Evolutionary conservation across 768 basidiomycete genomes (phyloP).

Genomic region (Gloeophyllum trabeum): DNA sequence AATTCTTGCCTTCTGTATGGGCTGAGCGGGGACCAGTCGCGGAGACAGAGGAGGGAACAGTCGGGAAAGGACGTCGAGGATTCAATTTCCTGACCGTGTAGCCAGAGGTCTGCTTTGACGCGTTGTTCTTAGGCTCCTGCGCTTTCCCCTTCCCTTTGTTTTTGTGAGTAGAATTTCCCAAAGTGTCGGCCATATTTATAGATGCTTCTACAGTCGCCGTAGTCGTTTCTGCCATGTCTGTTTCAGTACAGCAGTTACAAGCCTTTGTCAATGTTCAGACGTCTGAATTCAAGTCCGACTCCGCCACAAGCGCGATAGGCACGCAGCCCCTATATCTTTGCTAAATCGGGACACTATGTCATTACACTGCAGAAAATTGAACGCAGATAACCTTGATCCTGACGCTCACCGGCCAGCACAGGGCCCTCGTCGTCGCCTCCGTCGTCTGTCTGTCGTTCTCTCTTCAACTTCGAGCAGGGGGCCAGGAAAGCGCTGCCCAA

Average conservation of each 20-base stretch:
- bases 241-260: too few species aligned
- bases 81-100: slow-evolving; percentile 51
- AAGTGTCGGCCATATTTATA: too few species aligned
- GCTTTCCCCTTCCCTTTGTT: not conserved
- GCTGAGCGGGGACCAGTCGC: slow-evolving; percentile 74
- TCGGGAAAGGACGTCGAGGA: slow-evolving; percentile 67
- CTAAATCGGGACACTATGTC: not conserved
- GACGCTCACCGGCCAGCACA: not conserved
- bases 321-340: not conserved
- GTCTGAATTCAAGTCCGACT: not conserved
- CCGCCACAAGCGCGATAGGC: too few species aligned
- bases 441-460: too few species aligned
- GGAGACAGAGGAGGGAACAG: slow-evolving; percentile 62
- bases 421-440: too few species aligned
- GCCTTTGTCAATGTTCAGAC: too few species aligned
- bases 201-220: too few species aligned
- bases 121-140: not conserved
- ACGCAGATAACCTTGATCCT: not conserved
- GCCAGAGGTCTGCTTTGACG: slow-evolving; percentile 3
- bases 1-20: slow-evolving; percentile 72
- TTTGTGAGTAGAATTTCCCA: not conserved
- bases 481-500: not conserved
- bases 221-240: too few species aligned
- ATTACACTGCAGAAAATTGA: not conserved
- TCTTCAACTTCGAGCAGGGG: too few species aligned